phyloP scores from a whole-genome alignment of 1,284 basidiomycete genomes.

The Pyrrhoderma lamaoense region DNA sequence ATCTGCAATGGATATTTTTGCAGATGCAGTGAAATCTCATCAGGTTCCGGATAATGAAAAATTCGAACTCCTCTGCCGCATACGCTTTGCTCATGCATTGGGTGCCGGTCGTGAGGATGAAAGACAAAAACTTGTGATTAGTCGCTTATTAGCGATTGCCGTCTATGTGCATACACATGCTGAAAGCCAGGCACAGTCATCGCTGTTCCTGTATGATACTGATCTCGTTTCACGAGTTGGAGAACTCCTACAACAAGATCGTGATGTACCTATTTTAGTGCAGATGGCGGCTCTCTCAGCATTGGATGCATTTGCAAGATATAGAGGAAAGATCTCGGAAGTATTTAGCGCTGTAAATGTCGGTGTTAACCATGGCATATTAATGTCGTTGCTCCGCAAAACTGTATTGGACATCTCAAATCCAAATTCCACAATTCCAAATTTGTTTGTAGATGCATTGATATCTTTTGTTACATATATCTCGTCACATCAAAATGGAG shows the following conservation, averaged over 20 bases:
- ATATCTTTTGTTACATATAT: constrained; percentile 86
- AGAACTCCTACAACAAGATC: constrained; percentile 82
- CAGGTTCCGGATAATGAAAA: constrained; percentile 78
- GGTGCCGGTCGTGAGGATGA: constrained; percentile 49
- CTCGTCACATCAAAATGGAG: constrained; percentile 76
- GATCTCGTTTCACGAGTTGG: constrained; percentile 82
- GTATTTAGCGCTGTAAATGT: constrained; percentile 90
- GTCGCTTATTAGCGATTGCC: constrained; percentile 82
- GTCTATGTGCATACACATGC: constrained; percentile 81
- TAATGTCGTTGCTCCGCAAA: constrained; percentile 83
- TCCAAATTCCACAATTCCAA: constrained; percentile 58
- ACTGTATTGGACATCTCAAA: constrained; percentile 66
- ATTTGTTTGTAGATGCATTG: constrained; percentile 81
- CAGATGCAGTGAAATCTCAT: constrained; percentile 66
- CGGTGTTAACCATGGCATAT: constrained; percentile 91
- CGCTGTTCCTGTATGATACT: constrained; percentile 92
- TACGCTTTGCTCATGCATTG: constrained; percentile 71
- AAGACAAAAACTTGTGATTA: constrained; percentile 75
- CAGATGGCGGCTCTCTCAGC: constrained; percentile 84
- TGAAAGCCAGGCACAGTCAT: constrained; percentile 73
- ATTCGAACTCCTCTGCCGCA: constrained; percentile 85
- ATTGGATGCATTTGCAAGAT: constrained; percentile 84
- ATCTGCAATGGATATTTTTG: constrained; percentile 66
- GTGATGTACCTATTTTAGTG: constrained; percentile 57
- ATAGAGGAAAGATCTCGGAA: constrained; percentile 78